phyloP scores from a whole-genome alignment of 352 stramenopile genomes.

The Globisporangium camurandrum region DNA sequence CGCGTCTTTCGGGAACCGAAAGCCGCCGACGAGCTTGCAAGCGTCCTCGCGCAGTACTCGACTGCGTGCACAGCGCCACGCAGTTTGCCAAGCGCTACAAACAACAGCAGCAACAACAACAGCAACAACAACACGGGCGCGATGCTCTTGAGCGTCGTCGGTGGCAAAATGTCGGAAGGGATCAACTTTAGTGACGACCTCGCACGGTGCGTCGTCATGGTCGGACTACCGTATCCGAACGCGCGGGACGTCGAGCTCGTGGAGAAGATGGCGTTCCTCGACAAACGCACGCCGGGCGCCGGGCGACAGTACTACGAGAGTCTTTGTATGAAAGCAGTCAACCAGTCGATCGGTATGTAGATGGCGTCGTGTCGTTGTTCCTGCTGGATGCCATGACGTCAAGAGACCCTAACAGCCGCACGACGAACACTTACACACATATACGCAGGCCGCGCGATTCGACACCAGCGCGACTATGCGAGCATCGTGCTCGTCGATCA shows the following conservation, averaged over 20 bases:
- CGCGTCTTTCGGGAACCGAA: constrained; percentile 92
- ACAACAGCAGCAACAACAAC: too few species aligned
- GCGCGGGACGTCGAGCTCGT: constrained; percentile 92
- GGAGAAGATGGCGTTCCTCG: constrained; percentile 95
- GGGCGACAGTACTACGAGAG: constrained; percentile 95
- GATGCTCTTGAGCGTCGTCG: constrained; percentile 95
- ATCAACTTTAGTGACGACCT: constrained; percentile 99
- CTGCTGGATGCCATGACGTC: too few species aligned
- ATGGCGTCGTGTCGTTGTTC: too few species aligned
- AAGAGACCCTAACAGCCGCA: too few species aligned
- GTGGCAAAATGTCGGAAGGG: constrained; percentile 98
- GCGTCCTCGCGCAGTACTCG: constrained; percentile 84
- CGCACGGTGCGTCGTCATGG: constrained; percentile 95
- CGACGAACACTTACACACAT: too few species aligned
- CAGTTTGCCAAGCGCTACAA: neutral
- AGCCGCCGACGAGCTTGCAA: constrained; percentile 88
- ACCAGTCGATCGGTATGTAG: constrained; percentile 97
- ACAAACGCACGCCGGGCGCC: constrained; percentile 47
- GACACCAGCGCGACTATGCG: constrained; percentile 96
- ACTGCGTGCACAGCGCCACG: constrained; percentile 21
- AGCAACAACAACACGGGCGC: constrained; percentile 27
- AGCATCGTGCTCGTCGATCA: constrained; percentile 94
- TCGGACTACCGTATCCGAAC: constrained; percentile 98
- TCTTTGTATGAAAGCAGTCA: constrained; percentile 98
- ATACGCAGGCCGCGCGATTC: constrained; percentile 88